phyloP scores from a whole-genome alignment of 169 alveolate genomes.

The Eimeria tenella region DNA sequence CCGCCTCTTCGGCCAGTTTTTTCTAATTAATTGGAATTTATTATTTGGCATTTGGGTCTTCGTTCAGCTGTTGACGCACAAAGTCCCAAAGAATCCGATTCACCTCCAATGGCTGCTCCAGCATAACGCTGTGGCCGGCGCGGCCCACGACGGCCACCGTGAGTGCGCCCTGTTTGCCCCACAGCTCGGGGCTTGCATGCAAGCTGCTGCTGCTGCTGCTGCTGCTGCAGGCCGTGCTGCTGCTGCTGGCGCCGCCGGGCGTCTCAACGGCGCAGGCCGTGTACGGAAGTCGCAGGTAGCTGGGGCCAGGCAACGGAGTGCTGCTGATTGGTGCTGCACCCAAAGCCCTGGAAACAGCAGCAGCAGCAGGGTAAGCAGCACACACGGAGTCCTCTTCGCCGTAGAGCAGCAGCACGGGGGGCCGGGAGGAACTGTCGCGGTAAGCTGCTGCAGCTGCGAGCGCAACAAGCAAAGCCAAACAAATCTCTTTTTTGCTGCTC shows the following conservation, averaged over 20 bases:
- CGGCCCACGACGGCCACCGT: neutral
- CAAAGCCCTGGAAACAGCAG: neutral
- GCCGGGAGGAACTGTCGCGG: constrained; percentile 8
- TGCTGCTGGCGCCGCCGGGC: neutral
- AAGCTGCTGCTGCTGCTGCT: neutral
- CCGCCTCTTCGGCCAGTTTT: too few species aligned
- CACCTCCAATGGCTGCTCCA: constrained; percentile 7
- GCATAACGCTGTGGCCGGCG: constrained; percentile 61
- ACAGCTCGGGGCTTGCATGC: neutral
- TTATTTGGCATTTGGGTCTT: neutral
- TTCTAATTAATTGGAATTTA: neutral
- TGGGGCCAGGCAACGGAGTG: neutral
- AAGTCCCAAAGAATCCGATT: constrained; percentile 54
- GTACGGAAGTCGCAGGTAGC: neutral
- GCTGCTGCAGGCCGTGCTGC: neutral
- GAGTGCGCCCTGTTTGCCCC: neutral
- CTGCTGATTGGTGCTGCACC: neutral
- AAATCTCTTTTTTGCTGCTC: too few species aligned
- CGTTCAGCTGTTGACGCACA: neutral
- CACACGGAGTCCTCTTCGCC: constrained; percentile 26
- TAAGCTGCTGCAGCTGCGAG: constrained; percentile 20
- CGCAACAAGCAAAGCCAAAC: neutral
- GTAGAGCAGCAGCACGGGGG: constrained; percentile 35
- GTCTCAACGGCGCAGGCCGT: neutral
- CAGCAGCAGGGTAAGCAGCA: neutral